Percentiles rank a stretch among this genome's conserved stretches.
Evolutionary conservation across 495 filamentous ascomycete species (phyloP).

Genomic region (Penicillium silybi): DNA sequence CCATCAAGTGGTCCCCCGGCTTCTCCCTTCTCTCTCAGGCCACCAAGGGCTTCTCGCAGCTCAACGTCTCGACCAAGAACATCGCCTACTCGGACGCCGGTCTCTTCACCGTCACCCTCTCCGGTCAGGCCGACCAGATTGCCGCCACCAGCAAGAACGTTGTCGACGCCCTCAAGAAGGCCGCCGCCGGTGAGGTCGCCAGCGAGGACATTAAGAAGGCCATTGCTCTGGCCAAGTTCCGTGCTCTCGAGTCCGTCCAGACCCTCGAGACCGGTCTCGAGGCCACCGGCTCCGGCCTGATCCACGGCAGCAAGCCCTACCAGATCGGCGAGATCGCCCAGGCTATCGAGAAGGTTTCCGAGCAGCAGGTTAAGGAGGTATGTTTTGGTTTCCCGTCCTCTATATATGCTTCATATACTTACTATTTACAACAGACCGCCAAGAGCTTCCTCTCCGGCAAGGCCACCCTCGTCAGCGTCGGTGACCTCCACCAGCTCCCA

Average conservation of each 20-base stretch:
- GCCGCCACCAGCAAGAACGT: slow-evolving; percentile 55
- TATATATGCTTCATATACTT: slow-evolving; percentile 12
- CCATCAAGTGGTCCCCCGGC: slow-evolving; percentile 93
- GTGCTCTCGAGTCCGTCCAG: slow-evolving; percentile 80
- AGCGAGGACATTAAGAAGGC: slow-evolving; percentile 90
- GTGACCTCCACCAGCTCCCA: slow-evolving; percentile 83
- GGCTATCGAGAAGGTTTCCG: slow-evolving; percentile 73
- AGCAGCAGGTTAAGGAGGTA: slow-evolving; percentile 83
- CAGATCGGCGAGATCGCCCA: slow-evolving; percentile 80
- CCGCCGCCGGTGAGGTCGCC: slow-evolving; percentile 67
- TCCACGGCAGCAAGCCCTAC: slow-evolving; percentile 78
- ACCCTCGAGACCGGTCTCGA: slow-evolving; percentile 62
- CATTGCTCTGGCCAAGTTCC: slow-evolving; percentile 87
- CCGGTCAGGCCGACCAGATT: slow-evolving; percentile 66
- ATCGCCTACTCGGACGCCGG: slow-evolving; percentile 90
- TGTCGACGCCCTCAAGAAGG: slow-evolving; percentile 75
- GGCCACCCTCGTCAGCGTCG: slow-evolving; percentile 72
- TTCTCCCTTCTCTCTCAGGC: slow-evolving; percentile 86
- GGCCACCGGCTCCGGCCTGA: slow-evolving; percentile 69
- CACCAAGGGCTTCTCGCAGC: slow-evolving; percentile 59
- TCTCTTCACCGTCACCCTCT: slow-evolving; percentile 76
- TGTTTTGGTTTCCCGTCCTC: slow-evolving; percentile 30
- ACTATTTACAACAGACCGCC: slow-evolving; percentile 57
- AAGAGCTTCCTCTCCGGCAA: slow-evolving; percentile 82
- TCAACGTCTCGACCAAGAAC: slow-evolving; percentile 66